These are phyloP conservation scores for Paracoccidioides lutzii DNA, from an alignment of 2,329 filamentous ascomycete genomes.

Conservation along the genomic window DNA sequence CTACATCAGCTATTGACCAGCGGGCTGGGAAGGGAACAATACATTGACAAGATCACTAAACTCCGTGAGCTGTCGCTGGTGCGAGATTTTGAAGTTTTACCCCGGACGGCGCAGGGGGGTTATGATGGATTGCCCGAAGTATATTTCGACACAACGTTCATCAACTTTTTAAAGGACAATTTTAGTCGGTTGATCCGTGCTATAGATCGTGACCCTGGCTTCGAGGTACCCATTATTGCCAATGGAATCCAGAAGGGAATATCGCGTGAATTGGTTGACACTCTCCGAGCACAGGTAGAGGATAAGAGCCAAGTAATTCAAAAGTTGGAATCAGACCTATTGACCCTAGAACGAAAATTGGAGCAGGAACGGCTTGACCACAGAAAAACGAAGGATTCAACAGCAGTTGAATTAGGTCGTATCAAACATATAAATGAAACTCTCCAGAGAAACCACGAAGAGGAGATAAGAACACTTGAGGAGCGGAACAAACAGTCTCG, in stretches of 20 bases:
- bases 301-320: slow-evolving; percentile 53
- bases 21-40: slow-evolving; percentile 72
- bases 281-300: slow-evolving; percentile 61
- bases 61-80: slow-evolving; percentile 66
- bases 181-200: slow-evolving; percentile 73
- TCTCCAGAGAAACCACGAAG: slow-evolving; percentile 56
- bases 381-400: slow-evolving; percentile 49
- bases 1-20: slow-evolving; percentile 66
- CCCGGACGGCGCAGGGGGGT: slow-evolving; percentile 50
- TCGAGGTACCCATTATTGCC: slow-evolving; percentile 69
- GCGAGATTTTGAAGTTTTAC: slow-evolving; percentile 78
- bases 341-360: slow-evolving; percentile 42
- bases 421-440: slow-evolving; percentile 57
- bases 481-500: slow-evolving; percentile 34
- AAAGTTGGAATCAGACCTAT: slow-evolving; percentile 43
- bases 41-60: slow-evolving; percentile 66
- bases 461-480: slow-evolving; percentile 46
- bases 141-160: slow-evolving; percentile 72
- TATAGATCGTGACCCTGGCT: slow-evolving; percentile 78
- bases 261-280: slow-evolving; percentile 85
- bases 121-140: slow-evolving; percentile 56
- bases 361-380: slow-evolving; percentile 65
- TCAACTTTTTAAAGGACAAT: slow-evolving; percentile 93
- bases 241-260: slow-evolving; percentile 79
- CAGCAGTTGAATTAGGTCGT: slow-evolving; percentile 41